Base-by-base conservation (phyloP, 225 moss, liverwort and hornwort genomes). In the Anthoceros angustus region DNA sequence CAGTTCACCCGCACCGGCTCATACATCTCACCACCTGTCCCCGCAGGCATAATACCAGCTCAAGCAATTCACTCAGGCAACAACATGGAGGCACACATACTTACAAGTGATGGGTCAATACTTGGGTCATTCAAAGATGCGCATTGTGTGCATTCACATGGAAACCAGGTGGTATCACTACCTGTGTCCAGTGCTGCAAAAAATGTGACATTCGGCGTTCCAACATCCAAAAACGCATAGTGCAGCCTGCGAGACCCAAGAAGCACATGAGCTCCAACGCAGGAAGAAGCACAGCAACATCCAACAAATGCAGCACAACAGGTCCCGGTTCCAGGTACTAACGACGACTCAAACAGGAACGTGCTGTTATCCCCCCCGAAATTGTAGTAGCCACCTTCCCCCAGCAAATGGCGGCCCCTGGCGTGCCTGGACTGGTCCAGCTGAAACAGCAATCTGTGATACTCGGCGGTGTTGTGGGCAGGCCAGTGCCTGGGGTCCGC, bases 141-240 rank as follows among this genome's bases (percentile, higher is more conserved):
- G 75, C 94, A 95, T 12, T 84, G 83, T 55, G 75, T 76, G 61
- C 94, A 95, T 16, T 95, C 86, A 64, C 90, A 95, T 25, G 90
- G 94, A 66, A 95, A 74, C 94, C 94, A 95, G 68, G 88, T 75
- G 38, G 90, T 72, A 67, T 95, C 88, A 64, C 94, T 95, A 65
- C 90, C 88, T 9, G 90, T 95, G 12, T 95, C 94, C 66, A 95
- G 62, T 11, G 82, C 86, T 24, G 90, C 94, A 60, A 86, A 75
- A 55, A 86, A 86, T 24, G 84, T 60, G 62, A 78, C 74, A 38
- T 63, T 71, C 25, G 94, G 94, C 16, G 88, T 90, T 62, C 94
- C 94, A 43, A 95, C 79, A n/a, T 81, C 75, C 41, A 95, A 40
- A 61, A 71, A 68, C 24, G 77, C 69, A 73, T 90, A 95, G 68